These are phyloP conservation scores for Marasmius tenuissimus DNA, from an alignment of 1,284 basidiomycete genomes.

Conservation along the genomic window DNA sequence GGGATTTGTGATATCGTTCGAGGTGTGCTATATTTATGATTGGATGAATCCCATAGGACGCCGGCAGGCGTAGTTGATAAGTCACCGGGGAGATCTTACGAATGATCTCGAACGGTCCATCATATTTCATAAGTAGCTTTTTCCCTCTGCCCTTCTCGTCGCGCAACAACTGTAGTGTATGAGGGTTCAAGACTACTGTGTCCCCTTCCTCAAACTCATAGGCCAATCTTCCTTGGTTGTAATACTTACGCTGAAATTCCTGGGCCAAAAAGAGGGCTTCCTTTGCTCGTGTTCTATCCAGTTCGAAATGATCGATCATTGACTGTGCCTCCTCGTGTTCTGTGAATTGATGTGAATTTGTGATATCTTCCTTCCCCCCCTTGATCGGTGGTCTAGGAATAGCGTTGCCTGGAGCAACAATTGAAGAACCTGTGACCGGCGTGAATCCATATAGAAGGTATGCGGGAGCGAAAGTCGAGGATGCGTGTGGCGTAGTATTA, in stretches of 20 bases:
- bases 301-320: conserved; percentile 19
- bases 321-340: conserved; percentile 14
- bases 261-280: conserved; percentile 24
- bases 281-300: conserved; percentile 16
- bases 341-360: background rate
- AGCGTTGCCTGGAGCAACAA: conserved; percentile 4
- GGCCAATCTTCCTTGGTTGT: conserved; percentile 20
- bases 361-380: background rate
- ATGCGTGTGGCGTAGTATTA: conserved; percentile 22
- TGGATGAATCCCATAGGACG: conserved; percentile 7
- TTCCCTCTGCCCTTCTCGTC: conserved; percentile 13
- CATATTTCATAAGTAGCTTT: conserved; percentile 13
- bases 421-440: conserved; percentile 17
- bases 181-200: conserved; percentile 22
- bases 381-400: background rate
- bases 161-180: conserved; percentile 17
- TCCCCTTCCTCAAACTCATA: conserved; percentile 26
- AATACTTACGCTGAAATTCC: conserved; percentile 17
- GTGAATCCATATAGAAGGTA: conserved; percentile 23
- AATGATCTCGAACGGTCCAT: conserved; percentile 11
- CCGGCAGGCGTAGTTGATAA: conserved; percentile 6
- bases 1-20: conserved; percentile 4
- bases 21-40: conserved; percentile 9
- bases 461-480: conserved; percentile 21
- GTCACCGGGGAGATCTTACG: conserved; percentile 8